Evolutionary conservation across 495 filamentous ascomycete genomes (phyloP).

Genomic region (Tuber calosporum): DNA sequence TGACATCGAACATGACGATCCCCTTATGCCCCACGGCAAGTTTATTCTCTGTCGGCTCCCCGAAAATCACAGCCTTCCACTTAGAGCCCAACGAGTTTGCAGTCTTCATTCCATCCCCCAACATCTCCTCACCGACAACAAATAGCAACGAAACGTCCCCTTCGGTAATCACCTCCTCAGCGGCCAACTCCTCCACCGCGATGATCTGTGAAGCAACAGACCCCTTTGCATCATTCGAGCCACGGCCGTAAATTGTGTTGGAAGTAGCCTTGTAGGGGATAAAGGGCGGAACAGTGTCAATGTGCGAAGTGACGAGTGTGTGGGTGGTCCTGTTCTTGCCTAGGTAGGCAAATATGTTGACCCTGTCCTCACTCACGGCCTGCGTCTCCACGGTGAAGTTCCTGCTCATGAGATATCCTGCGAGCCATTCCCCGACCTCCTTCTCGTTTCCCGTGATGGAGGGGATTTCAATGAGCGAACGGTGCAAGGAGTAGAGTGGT

Average conservation of each 20-base stretch:
- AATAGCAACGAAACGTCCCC: constrained; percentile 66
- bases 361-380: constrained; percentile 46
- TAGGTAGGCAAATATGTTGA: constrained; percentile 76
- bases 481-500: constrained; percentile 67
- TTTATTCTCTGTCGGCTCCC: constrained; percentile 79
- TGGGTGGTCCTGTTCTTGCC: constrained; percentile 52
- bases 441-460: constrained; percentile 72
- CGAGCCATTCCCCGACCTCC: constrained; percentile 60
- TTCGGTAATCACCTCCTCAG: constrained; percentile 43
- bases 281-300: constrained; percentile 54
- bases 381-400: constrained; percentile 64
- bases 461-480: constrained; percentile 62
- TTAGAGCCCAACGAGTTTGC: constrained; percentile 47
- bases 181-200: constrained; percentile 58
- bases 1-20: constrained; percentile 56
- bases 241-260: constrained; percentile 61
- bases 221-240: constrained; percentile 83
- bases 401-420: constrained; percentile 56
- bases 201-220: constrained; percentile 73
- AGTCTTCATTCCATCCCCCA: constrained; percentile 75
- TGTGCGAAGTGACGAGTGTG: constrained; percentile 59
- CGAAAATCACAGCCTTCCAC: constrained; percentile 73
- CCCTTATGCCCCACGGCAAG: constrained; percentile 90
- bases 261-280: constrained; percentile 55
- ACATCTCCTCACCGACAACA: constrained; percentile 80